Conservation (phyloP, 176 grass and related monocot species). For the Triticum aestivum region IWGSC_CS_RefSeq_v2.1 NC_057798.1:220354595-220355094, state of each 20-base stretch:
- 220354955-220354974: slow-evolving; percentile 62
- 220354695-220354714: slow-evolving; percentile 56
- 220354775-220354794: slow-evolving; percentile 82
- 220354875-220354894: slow-evolving; percentile 76
- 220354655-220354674: slow-evolving; percentile 86
- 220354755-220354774: slow-evolving; percentile 81
- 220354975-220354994: not conserved
- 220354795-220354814: slow-evolving; percentile 83
- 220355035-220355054: slow-evolving; percentile 9
- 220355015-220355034: slow-evolving; percentile 26
- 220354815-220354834: slow-evolving; percentile 69
- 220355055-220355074: slow-evolving; percentile 4
- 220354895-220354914: slow-evolving; percentile 86
- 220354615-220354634: slow-evolving; percentile 84
- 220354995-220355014: not conserved
- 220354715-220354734: slow-evolving; percentile 75
- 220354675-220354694: slow-evolving; percentile 85
- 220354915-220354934: slow-evolving; percentile 65
- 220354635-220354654: slow-evolving; percentile 93
- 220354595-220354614: slow-evolving; percentile 73
- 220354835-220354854: slow-evolving; percentile 86
- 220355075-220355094: slow-evolving; percentile 26
- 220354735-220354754: slow-evolving; percentile 92
- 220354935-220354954: slow-evolving; percentile 85
- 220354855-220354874: slow-evolving; percentile 90